Evolutionary conservation across 768 basidiomycete species (phyloP), one percentile per base, ranked within the genome.

Genomic region (Kwoniella pini): DNA sequence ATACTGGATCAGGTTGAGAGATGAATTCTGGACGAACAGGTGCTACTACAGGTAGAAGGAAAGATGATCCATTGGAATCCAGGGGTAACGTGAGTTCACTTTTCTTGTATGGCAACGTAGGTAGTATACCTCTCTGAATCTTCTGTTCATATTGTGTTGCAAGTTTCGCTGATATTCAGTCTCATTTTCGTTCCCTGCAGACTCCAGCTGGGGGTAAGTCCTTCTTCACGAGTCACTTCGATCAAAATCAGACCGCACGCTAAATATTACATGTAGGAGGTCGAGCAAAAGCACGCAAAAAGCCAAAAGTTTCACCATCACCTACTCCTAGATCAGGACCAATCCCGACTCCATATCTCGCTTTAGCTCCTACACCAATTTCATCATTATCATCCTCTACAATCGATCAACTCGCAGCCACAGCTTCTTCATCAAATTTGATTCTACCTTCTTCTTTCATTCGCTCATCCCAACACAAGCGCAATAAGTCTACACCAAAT

Each of bases 331-430:
- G 50, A 12, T 11, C 40, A 15, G 63, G 67, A 36, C 67, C 69
- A 2, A 64, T 75, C 21, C 71, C 74, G 11, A 26, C 57, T 24
- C 74, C 74, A 30, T 75, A 70, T 63, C 65, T 75, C 11, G 74
- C 74, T 39, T 36, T 69, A 13, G 74, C 74, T n/a, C 74, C 74
- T n/a, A 62, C 64, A 12, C 70, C 73, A 11, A 60, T 69, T 5
- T 67, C 69, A 12, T 56, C 65, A 26, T 46, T 64, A 9, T 60
- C 62, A 21, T 43, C 57, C 33, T 52, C 58, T 6, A 62, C 64
- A 0, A 55, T 67, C 17, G 54, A 70, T 43, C 54, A 67, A 9
- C 43, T 64, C 2, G 42, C 63, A 12, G 48, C 48, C 12, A 50
- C 48, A 12, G 48, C 48, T 19, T 57, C 65, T 21, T 48, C 40